Evolutionary conservation across 805 yeast species (phyloP).

Genomic region (Candida coleopterorum): DNA sequence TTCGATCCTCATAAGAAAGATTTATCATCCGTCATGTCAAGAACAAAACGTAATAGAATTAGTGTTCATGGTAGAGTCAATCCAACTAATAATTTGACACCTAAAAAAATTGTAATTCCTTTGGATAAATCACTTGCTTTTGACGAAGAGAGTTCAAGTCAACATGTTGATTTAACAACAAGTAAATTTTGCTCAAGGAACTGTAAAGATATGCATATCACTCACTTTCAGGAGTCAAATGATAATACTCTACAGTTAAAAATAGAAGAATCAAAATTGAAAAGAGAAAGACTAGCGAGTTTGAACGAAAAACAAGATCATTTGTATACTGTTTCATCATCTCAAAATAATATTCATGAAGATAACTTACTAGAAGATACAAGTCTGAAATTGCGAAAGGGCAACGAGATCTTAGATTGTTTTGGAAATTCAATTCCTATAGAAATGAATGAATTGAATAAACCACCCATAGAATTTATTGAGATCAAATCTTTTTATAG

Average conservation of each 20-base stretch:
- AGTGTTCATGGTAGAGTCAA: slow-evolving; percentile 4
- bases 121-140: background rate
- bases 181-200: too few relatives aligned
- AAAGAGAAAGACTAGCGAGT: slow-evolving; percentile 4
- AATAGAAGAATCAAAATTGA: background rate
- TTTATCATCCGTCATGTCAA: slow-evolving; percentile 2
- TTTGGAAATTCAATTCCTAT: slow-evolving; percentile 2
- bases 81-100: slow-evolving; percentile 7
- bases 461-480: background rate
- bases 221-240: background rate
- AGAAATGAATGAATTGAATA: background rate
- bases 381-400: background rate
- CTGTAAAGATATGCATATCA: background rate
- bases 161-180: background rate
- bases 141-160: background rate
- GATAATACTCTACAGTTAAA: background rate
- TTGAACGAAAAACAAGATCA: background rate
- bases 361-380: background rate
- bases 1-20: slow-evolving; percentile 6
- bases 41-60: background rate
- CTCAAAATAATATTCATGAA: background rate
- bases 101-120: slow-evolving; percentile 3
- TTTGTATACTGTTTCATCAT: background rate
- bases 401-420: slow-evolving; percentile 2
- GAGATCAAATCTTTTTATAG: slow-evolving; percentile 5